Percentiles rank a stretch among this genome's conserved stretches.
These are phyloP conservation scores for Alternaria viburni DNA, from an alignment of 2,329 filamentous ascomycete genomes.

Conservation along the genomic window DNA sequence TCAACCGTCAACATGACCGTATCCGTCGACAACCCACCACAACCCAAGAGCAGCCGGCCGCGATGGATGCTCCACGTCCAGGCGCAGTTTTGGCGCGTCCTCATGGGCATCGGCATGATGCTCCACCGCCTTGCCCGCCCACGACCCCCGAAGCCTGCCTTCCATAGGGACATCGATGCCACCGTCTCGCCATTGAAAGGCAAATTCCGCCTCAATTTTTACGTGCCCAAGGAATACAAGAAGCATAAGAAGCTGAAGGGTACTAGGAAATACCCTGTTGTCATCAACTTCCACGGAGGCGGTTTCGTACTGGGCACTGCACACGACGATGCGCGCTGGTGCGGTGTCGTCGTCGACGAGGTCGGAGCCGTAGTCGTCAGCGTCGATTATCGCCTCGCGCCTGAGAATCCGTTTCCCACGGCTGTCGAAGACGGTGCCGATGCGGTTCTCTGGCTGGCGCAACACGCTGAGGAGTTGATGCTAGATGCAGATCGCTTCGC, in stretches of 20 bases:
- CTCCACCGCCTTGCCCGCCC: constrained; percentile 68
- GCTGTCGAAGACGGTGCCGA: constrained; percentile 70
- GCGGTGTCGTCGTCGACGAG: constrained; percentile 60
- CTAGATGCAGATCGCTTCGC: constrained; percentile 64
- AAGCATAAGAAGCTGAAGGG: constrained; percentile 50
- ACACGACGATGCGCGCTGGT: constrained; percentile 68
- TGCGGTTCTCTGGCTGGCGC: constrained; percentile 64
- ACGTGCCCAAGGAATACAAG: constrained; percentile 62
- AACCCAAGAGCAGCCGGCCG: constrained; percentile 44
- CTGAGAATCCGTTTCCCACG: constrained; percentile 67
- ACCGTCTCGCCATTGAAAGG: constrained; percentile 55
- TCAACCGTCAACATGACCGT: constrained; percentile 1
- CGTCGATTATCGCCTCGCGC: constrained; percentile 67
- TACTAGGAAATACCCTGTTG: constrained; percentile 59
- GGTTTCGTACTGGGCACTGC: constrained; percentile 67
- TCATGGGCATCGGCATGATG: constrained; percentile 73
- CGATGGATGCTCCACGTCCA: constrained; percentile 68
- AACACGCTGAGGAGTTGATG: constrained; percentile 62
- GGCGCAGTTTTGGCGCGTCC: constrained; percentile 69
- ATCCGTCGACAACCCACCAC: constrained; percentile 5
- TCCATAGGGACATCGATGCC: constrained; percentile 62
- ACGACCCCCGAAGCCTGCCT: constrained; percentile 65
- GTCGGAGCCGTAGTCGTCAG: constrained; percentile 65
- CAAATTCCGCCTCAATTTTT: constrained; percentile 64
- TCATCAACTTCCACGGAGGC: constrained; percentile 70